Evolutionary conservation across 768 basidiomycete genomes (phyloP).

Genomic region (Paxillus rubicundulus): DNA sequence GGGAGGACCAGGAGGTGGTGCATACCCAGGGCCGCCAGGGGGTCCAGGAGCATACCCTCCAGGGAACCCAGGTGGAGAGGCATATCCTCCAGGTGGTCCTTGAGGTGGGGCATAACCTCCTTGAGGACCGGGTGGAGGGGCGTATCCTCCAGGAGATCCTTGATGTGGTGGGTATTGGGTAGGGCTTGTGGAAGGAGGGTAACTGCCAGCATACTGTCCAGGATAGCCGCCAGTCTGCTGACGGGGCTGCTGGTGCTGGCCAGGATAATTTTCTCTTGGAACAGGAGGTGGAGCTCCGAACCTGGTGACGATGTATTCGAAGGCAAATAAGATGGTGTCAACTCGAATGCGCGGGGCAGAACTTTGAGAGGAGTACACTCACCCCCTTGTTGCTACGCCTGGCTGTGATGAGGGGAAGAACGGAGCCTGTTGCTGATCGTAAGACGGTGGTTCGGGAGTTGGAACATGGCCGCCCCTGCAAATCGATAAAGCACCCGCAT

Average conservation of each 20-base stretch:
- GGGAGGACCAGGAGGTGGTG: background rate
- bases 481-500: background rate
- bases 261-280: conserved; percentile 38
- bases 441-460: background rate
- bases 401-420: conserved; percentile 5
- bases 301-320: background rate
- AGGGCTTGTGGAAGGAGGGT: conserved; percentile 9
- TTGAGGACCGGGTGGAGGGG: conserved; percentile 22
- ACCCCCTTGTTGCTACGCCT: conserved; percentile 11
- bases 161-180: conserved; percentile 1
- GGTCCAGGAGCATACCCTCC: conserved; percentile 16
- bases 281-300: conserved; percentile 25
- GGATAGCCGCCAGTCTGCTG: conserved; percentile 29
- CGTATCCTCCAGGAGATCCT: conserved; percentile 21
- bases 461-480: background rate
- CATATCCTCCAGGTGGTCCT: conserved; percentile 9
- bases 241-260: conserved; percentile 42
- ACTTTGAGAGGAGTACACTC: background rate
- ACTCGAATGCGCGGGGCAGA: background rate
- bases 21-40: background rate
- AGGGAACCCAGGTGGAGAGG: conserved; percentile 1
- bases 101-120: conserved; percentile 12
- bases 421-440: conserved; percentile 1
- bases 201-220: conserved; percentile 22
- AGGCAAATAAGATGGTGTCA: background rate